Percentiles rank a stretch among this genome's conserved stretches.
These are phyloP conservation scores for Stevia rebaudiana DNA, from an alignment of 140 eudicot species.

Conservation along the genomic window DNA sequence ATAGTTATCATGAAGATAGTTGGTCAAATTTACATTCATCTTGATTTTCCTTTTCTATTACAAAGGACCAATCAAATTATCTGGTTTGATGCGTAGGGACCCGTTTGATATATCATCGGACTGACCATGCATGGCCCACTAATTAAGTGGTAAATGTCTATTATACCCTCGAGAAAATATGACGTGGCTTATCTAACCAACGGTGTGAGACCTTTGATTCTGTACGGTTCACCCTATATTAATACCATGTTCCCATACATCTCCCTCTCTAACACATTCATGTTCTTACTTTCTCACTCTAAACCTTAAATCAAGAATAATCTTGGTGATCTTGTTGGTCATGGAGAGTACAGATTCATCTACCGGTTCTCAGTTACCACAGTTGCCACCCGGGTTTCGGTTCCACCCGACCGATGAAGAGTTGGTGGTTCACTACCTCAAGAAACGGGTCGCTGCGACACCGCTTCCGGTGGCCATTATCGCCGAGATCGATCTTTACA, in stretches of 20 bases:
- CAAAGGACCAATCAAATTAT: not conserved
- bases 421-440: conserved; percentile 79
- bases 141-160: conserved; percentile 22
- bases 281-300: conserved; percentile 9
- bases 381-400: conserved; percentile 87
- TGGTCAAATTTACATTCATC: too few species aligned
- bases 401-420: conserved; percentile 94
- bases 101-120: conserved; percentile 1
- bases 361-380: conserved; percentile 60
- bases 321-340: not conserved
- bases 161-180: not conserved
- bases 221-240: conserved; percentile 32
- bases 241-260: conserved; percentile 28
- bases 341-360: conserved; percentile 84
- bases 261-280: not conserved
- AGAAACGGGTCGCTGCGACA: conserved; percentile 46
- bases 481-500: conserved; percentile 84
- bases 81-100: conserved; percentile 8
- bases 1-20: too few species aligned
- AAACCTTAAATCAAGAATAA: conserved; percentile 1
- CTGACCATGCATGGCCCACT: conserved; percentile 9
- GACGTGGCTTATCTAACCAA: conserved; percentile 28
- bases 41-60: too few species aligned
- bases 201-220: conserved; percentile 17
- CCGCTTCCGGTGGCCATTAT: conserved; percentile 87